Percentiles rank a stretch among this genome's conserved stretches.
phyloP scores from a whole-genome alignment of 768 basidiomycete genomes.

The Rubroboletus satanas region DNA sequence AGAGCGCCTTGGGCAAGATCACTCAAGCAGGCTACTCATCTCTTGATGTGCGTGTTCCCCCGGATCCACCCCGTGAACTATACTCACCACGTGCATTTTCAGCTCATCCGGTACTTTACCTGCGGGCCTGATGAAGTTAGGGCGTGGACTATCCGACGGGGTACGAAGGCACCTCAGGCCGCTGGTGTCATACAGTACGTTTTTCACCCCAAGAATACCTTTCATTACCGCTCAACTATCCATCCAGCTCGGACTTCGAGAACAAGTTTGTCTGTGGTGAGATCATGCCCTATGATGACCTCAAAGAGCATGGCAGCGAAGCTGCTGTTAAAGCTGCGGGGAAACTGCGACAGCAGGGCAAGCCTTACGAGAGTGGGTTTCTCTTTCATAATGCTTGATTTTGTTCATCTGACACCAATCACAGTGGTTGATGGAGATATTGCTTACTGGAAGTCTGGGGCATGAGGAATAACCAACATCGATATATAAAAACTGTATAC shows the following conservation, averaged over 20 bases:
- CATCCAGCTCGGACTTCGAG: conserved; percentile 84
- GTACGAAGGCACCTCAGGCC: conserved; percentile 93
- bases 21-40: conserved; percentile 89
- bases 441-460: conserved; percentile 87
- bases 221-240: background rate
- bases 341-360: conserved; percentile 93
- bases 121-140: conserved; percentile 96
- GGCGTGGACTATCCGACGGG: conserved; percentile 94
- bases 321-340: conserved; percentile 90
- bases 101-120: conserved; percentile 96
- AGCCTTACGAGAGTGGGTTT: conserved; percentile 87
- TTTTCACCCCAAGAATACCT: background rate
- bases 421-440: conserved; percentile 86
- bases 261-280: conserved; percentile 98
- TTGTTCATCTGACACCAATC: conserved; percentile 5
- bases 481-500: conserved; percentile 3
- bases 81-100: conserved; percentile 1
- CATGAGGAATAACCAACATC: conserved; percentile 17
- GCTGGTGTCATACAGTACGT: conserved; percentile 96
- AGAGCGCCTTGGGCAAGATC: conserved; percentile 83
- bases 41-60: conserved; percentile 58
- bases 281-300: conserved; percentile 89
- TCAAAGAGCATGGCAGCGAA: conserved; percentile 90
- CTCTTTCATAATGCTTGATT: background rate
- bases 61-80: background rate